phyloP scores from a whole-genome alignment of 2,329 filamentous ascomycete species.

The Talaromyces sp. region DNA sequence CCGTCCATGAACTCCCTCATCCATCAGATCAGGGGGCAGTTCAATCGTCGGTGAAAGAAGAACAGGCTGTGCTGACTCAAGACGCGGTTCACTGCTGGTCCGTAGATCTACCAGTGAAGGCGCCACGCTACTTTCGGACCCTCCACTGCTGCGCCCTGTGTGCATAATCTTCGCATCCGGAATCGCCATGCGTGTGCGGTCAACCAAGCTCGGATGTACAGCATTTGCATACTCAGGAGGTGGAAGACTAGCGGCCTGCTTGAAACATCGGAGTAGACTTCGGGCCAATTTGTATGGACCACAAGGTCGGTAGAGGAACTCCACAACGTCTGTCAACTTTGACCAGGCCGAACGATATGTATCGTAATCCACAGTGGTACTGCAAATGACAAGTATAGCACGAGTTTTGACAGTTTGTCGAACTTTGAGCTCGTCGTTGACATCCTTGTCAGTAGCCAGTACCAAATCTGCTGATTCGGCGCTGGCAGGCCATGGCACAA shows the following conservation, averaged over 20 bases:
- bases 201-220: conserved; percentile 7
- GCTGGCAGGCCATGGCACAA: conserved; percentile 33
- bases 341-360: conserved; percentile 30
- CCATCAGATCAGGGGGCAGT: background rate
- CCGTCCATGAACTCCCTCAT: conserved; percentile 12
- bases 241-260: conserved; percentile 21
- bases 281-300: conserved; percentile 44
- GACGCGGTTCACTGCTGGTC: conserved; percentile 5
- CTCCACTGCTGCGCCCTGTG: background rate
- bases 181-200: conserved; percentile 12
- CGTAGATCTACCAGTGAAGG: conserved; percentile 2
- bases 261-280: conserved; percentile 34
- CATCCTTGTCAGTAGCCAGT: conserved; percentile 34
- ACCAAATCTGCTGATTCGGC: conserved; percentile 34
- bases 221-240: background rate
- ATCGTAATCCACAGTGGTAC: conserved; percentile 37
- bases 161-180: conserved; percentile 8
- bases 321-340: conserved; percentile 34
- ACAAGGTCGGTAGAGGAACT: conserved; percentile 42
- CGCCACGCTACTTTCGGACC: background rate
- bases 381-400: conserved; percentile 40
- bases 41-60: conserved; percentile 4
- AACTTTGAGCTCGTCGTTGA: conserved; percentile 26
- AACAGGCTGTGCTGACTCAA: background rate
- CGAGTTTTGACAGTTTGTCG: conserved; percentile 26